These are phyloP conservation scores for Pyrrhoderma lamaoense DNA, from an alignment of 1,284 basidiomycete species.

Conservation along the genomic window DNA sequence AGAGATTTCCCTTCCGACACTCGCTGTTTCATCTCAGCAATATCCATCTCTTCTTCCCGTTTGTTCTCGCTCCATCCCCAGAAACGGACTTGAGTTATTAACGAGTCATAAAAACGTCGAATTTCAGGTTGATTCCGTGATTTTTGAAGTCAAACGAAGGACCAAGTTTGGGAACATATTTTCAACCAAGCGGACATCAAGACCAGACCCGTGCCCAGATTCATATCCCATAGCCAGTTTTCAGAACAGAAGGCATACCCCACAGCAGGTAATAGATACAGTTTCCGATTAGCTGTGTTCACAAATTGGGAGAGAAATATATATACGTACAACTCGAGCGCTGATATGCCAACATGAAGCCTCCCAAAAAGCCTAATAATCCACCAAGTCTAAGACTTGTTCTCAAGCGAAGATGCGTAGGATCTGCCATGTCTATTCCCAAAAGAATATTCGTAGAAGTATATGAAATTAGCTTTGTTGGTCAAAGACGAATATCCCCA, in stretches of 20 bases:
- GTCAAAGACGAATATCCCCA: too few relatives aligned
- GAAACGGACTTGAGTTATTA: conserved; percentile 70
- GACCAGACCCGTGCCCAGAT: too few relatives aligned
- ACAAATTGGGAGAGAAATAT: neutral
- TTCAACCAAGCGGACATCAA: too few relatives aligned
- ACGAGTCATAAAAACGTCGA: conserved; percentile 2
- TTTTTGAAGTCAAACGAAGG: too few relatives aligned
- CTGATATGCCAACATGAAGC: conserved; percentile 94
- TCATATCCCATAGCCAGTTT: too few relatives aligned
- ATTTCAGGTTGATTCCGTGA: too few relatives aligned
- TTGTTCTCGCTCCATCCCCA: conserved; percentile 96
- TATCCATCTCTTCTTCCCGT: conserved; percentile 69
- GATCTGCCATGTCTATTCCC: conserved; percentile 40
- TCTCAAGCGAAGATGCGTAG: conserved; percentile 29
- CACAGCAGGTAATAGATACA: too few relatives aligned
- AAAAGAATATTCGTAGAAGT: conserved; percentile 1
- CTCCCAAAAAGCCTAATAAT: conserved; percentile 71
- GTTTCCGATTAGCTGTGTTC: too few relatives aligned
- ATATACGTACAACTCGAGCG: conserved; percentile 69
- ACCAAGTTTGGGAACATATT: too few relatives aligned
- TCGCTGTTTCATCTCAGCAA: conserved; percentile 67
- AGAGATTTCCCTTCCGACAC: conserved; percentile 72
- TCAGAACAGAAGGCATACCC: too few relatives aligned
- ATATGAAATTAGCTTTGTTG: too few relatives aligned
- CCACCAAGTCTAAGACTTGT: conserved; percentile 37